phyloP scores from a whole-genome alignment of 768 basidiomycete genomes.

The Podaxis sp. region DNA sequence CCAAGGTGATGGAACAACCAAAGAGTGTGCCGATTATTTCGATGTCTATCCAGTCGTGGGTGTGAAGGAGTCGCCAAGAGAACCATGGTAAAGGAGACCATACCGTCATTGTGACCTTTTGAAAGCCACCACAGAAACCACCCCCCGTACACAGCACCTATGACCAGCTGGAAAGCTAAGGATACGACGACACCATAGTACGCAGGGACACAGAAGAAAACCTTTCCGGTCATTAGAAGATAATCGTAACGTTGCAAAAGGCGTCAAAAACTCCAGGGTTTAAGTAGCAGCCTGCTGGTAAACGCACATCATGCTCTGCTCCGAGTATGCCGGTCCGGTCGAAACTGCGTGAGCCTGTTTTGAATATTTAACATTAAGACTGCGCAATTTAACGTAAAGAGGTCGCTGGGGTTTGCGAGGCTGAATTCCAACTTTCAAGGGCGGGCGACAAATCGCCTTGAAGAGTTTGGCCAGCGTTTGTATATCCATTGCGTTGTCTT shows the following conservation, averaged over 20 bases:
- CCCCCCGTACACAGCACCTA: not conserved
- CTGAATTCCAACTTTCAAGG: not conserved
- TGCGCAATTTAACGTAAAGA: not conserved
- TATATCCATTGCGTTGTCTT: not conserved
- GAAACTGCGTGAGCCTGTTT: not conserved
- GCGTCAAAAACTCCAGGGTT: not conserved
- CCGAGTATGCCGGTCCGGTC: not conserved
- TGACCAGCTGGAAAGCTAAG: conserved; percentile 6
- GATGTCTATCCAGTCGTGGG: not conserved
- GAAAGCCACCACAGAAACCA: conserved; percentile 9
- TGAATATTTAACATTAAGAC: not conserved
- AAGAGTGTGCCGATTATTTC: not conserved
- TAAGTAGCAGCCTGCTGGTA: not conserved
- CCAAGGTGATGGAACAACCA: conserved; percentile 4
- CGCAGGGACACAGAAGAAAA: conserved; percentile 5
- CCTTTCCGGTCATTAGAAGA: conserved; percentile 1
- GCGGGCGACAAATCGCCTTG: too few relatives aligned
- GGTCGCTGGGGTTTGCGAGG: not conserved
- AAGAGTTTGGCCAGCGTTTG: not conserved
- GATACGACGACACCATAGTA: conserved; percentile 1
- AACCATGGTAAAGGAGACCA: not conserved
- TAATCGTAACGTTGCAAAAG: not conserved
- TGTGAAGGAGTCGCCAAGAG: not conserved
- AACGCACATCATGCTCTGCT: not conserved
- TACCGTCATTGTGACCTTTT: conserved; percentile 6